A percentile compares a stretch with the other conserved stretches of the same genome.
phyloP scores from a whole-genome alignment of 352 stramenopile genomes.

The Saprolegnia parasitica region DNA sequence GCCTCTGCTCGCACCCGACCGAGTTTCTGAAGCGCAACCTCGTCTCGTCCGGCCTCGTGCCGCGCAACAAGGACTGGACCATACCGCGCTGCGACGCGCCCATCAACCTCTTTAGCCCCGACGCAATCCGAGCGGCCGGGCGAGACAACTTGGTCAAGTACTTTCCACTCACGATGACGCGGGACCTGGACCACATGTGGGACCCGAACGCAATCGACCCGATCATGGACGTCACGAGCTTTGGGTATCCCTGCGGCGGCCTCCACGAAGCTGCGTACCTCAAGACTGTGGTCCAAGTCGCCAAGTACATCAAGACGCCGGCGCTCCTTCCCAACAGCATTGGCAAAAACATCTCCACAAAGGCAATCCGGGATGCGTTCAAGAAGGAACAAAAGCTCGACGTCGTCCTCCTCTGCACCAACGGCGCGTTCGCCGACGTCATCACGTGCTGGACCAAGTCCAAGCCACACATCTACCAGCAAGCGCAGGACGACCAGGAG shows the following conservation, averaged over 20 bases:
- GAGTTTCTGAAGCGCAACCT: constrained; percentile 10
- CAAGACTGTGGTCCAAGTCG: constrained; percentile 1
- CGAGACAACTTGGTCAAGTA: not conserved
- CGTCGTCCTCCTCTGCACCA: not conserved
- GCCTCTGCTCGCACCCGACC: constrained; percentile 12
- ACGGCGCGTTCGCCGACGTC: constrained; percentile 14
- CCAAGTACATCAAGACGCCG: not conserved
- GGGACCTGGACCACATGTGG: constrained; percentile 22
- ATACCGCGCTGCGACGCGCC: constrained; percentile 5
- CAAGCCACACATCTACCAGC: not conserved
- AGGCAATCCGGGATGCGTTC: not conserved
- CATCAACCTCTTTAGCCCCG: not conserved
- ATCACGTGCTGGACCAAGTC: constrained; percentile 11
- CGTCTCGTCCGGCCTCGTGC: constrained; percentile 6
- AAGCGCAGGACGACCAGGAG: not conserved
- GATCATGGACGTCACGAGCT: not conserved
- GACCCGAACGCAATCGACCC: not conserved
- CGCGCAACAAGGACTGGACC: not conserved
- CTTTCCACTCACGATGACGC: constrained; percentile 7
- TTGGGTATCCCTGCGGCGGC: constrained; percentile 24
- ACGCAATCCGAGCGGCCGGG: not conserved
- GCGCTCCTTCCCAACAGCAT: not conserved
- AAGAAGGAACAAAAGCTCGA: constrained; percentile 13
- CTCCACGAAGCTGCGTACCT: constrained; percentile 17
- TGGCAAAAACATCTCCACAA: constrained; percentile 4